Evolutionary conservation across 306 rosid genomes (phyloP).

Genomic region (Acacia confusa): DNA sequence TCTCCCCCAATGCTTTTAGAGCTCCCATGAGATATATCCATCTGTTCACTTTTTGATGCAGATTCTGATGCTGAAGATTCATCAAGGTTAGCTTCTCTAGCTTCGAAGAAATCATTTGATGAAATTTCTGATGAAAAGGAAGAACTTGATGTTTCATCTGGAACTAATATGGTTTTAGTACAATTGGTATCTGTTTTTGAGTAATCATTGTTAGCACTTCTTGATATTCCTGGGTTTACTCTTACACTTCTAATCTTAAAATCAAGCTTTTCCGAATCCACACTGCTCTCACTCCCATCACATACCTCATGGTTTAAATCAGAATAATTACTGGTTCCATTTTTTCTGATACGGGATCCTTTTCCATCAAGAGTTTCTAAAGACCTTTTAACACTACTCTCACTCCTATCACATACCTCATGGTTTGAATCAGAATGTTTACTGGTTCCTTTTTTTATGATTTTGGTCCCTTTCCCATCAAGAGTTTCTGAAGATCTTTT

Average conservation of each 20-base stretch:
- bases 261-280: constrained; percentile 27
- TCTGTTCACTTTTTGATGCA: constrained; percentile 28
- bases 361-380: constrained; percentile 8
- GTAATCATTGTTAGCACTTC: background rate
- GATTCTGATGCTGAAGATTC: background rate
- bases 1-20: constrained; percentile 19
- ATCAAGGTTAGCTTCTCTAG: constrained; percentile 18
- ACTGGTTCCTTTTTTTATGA: background rate
- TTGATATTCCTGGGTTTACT: background rate
- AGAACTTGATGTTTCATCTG: constrained; percentile 29
- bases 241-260: constrained; percentile 14
- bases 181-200: constrained; percentile 12
- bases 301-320: constrained; percentile 1
- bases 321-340: background rate
- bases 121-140: constrained; percentile 39
- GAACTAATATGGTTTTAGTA: constrained; percentile 24
- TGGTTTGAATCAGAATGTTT: constrained; percentile 1
- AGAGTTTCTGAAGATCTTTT: background rate
- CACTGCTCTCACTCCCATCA: constrained; percentile 30
- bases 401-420: constrained; percentile 13
- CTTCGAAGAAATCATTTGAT: constrained; percentile 30
- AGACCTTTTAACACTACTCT: constrained; percentile 7
- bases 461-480: constrained; percentile 5
- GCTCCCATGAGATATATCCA: constrained; percentile 30
- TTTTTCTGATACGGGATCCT: background rate